Evolutionary conservation across 2,329 filamentous ascomycete species (phyloP).

Genomic region (Trichoderma koningii): DNA sequence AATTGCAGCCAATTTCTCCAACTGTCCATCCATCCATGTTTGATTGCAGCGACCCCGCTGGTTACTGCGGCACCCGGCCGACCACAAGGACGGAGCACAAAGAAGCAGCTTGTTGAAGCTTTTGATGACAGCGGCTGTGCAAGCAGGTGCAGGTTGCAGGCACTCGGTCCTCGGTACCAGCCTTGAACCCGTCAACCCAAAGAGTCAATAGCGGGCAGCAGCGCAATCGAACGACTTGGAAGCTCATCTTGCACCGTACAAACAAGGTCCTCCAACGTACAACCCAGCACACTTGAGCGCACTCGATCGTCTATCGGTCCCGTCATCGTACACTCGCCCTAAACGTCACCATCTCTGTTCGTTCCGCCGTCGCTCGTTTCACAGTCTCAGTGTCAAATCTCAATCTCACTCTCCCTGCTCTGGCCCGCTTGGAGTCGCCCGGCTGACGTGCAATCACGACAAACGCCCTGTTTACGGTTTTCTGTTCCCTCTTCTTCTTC

Average conservation of each 20-base stretch:
- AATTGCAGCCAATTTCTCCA: neutral
- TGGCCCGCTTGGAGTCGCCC: neutral
- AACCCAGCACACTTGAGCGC: no score
- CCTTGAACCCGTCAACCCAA: conserved; percentile 4
- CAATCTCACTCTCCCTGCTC: neutral
- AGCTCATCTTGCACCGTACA: conserved; percentile 4
- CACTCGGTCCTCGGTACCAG: no score
- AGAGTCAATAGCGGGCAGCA: neutral
- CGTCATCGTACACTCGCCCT: neutral
- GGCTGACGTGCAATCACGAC: neutral
- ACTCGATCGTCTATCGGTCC: neutral
- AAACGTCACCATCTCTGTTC: conserved; percentile 5
- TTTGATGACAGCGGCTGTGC: no score
- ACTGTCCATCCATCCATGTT: neutral
- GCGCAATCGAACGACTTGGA: neutral
- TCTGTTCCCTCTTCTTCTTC: neutral
- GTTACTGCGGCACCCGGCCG: conserved; percentile 34
- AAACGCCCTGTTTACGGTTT: neutral
- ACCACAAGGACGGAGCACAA: neutral
- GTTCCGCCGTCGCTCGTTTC: conserved; percentile 11
- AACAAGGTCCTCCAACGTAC: neutral
- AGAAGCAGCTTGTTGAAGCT: no score
- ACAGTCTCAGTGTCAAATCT: neutral
- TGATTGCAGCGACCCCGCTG: conserved; percentile 27
- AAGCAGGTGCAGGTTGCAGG: no score